Percentiles rank a stretch among this genome's conserved stretches.
Conservation (phyloP, 306 rosid species). For the Aeschynomene evenia region DNA sequence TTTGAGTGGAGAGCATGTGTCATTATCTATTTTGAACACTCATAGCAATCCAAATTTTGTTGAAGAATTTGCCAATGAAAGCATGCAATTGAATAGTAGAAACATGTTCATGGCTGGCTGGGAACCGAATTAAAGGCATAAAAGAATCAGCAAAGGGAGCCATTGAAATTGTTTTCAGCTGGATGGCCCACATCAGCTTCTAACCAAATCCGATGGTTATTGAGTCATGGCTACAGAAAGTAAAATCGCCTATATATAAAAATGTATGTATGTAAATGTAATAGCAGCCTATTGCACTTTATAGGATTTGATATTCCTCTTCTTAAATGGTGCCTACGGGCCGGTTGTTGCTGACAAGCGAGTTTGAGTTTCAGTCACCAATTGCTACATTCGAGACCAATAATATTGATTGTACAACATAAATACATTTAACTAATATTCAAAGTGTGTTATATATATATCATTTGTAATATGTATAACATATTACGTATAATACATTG, state of each 20-base stretch:
- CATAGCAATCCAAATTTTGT: background rate
- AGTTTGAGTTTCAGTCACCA: background rate
- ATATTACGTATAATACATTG: too few relatives aligned
- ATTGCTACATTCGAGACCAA: too few relatives aligned
- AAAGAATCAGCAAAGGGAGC: slow-evolving; percentile 30
- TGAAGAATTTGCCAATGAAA: background rate
- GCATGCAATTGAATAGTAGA: background rate
- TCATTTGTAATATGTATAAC: too few relatives aligned
- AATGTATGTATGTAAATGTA: too few relatives aligned
- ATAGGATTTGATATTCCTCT: background rate
- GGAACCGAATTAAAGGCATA: slow-evolving; percentile 5
- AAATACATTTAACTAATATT: too few relatives aligned
- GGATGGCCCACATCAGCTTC: slow-evolving; percentile 10
- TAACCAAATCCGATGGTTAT: slow-evolving; percentile 1
- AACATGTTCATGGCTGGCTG: background rate
- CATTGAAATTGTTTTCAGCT: slow-evolving; percentile 18
- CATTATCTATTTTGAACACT: background rate
- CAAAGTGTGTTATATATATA: too few relatives aligned
- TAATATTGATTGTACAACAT: too few relatives aligned
- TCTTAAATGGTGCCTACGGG: background rate
- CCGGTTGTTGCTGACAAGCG: background rate
- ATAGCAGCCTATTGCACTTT: slow-evolving; percentile 8
- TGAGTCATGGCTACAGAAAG: slow-evolving; percentile 8
- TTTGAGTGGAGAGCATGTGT: slow-evolving; percentile 25
- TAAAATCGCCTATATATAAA: background rate